Evolutionary conservation across 2,329 filamentous ascomycete species (phyloP).

Genomic region (Fusarium sp.): DNA sequence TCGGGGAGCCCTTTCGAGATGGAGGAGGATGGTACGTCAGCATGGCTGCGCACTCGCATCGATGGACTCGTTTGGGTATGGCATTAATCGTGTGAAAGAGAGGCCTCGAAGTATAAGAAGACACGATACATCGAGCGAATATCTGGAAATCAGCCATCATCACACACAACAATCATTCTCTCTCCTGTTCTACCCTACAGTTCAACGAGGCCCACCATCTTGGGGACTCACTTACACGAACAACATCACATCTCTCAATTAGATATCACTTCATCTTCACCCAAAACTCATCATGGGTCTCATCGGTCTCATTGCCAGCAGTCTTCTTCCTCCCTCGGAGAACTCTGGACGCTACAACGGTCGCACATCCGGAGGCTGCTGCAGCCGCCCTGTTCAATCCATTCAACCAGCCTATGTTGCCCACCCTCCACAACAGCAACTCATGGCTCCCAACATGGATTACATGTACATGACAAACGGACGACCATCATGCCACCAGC

Average conservation of each 20-base stretch:
- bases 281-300: slow-evolving; percentile 38
- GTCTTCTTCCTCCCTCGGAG: slow-evolving; percentile 13
- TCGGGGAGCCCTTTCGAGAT: slow-evolving; percentile 40
- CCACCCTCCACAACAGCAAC: slow-evolving; percentile 16
- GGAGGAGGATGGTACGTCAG: slow-evolving; percentile 16
- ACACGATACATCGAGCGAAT: not conserved
- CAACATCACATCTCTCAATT: not conserved
- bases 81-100: not conserved
- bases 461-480: slow-evolving; percentile 5
- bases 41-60: slow-evolving; percentile 37
- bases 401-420: slow-evolving; percentile 6
- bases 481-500: slow-evolving; percentile 21
- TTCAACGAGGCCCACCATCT: not conserved
- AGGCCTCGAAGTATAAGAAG: slow-evolving; percentile 26
- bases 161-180: not conserved
- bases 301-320: slow-evolving; percentile 27
- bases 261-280: not conserved
- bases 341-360: slow-evolving; percentile 12
- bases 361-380: slow-evolving; percentile 9
- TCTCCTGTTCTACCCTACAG: not conserved
- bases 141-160: not conserved
- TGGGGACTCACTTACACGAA: not conserved
- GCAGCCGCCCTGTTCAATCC: not conserved
- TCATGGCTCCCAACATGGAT: not conserved
- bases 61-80: slow-evolving; percentile 26